Base-by-base conservation (phyloP, 441 rosid species). In the Melastoma candidum region DNA sequence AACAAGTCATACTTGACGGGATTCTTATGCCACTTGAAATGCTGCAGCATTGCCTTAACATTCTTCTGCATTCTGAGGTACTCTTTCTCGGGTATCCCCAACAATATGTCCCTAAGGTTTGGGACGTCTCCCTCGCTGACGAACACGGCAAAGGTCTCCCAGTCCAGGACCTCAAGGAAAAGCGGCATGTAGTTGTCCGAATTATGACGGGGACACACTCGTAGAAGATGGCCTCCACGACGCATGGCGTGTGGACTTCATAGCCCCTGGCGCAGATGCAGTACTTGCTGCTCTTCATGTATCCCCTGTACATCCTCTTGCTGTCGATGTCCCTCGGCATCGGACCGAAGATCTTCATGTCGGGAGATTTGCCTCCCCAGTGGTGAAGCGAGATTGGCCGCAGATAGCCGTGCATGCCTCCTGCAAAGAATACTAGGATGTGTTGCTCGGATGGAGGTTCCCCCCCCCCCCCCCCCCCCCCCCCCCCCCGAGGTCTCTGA, bases 281-380 rank as follows among this genome's bases (percentile, higher is more conserved):
- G 63, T 70, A 90, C 77, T 87, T 90, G 75, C 96, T 87, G 69
- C 77, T 81, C 71, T 90, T 84, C 97, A 90, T 90, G 65, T 84
- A 77, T 1, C 76, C 82, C 45, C 84, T 90, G 74, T 87, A 90
- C 64, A 61, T 83, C 97, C 84, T 81, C 74, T 90, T 90, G 81
- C 95, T 90, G 2, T 87, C 83, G 14, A 87, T 92, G 36, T 92
- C 95, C 0, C 79, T 73, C n/a, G 97, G 90, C 95, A 90, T 83
- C 0, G 81, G 72, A 27, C 90, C 97, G 4, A 69, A 80, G 65
- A 90, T 87, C 59, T 76, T 81, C 87, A 90, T 83, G 4, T 78
- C 73, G 1, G 81, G 72, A 57, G 84, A 87, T 73, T 71, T 87
- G 76, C 79, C 96, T 80, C 87, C 80, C 97, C 96, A 90, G 59